Base-by-base conservation (phyloP, 768 basidiomycete genomes). In the Ephemerocybe angulata region DNA sequence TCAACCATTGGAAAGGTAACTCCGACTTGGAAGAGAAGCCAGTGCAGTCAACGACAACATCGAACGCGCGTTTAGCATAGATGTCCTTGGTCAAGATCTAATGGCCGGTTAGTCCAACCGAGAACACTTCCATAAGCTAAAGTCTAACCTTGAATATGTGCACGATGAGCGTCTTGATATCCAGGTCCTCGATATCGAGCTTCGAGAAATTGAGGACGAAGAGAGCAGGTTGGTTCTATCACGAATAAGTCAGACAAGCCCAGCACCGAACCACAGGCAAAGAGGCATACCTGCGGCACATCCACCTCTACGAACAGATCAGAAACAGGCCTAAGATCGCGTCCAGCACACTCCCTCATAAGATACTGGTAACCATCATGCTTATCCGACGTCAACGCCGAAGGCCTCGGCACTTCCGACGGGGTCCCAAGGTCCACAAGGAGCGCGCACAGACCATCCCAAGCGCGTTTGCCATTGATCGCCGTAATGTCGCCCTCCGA, bases 41-140 rank as follows among this genome's bases (percentile, higher is more conserved):
- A 31, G 91, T 93, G 69, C 87, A 92, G 61, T 95, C 92, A 29
- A 93, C 64, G 58, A 95, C 80, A 46, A 95, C 72, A 44, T 92
- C 88, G 63, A 86, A 90, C 3, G 65, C 55, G 27, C 77, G 77
- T 42, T 77, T 69, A 38, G 68, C 71, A 65, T 85, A 79, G 15
- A 64, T 67, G 6, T 79, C 68, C 7, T 76, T 72, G 13, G 74
- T 76, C 51, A 90, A 62, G 17, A 76, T 82, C 87, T 88, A 60
- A 29, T 40, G 31, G 12, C 33, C 4, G 17, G 33, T 50, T 48
- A 12, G 19, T 11, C 49, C 42, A 6, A 25, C 27, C 31, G 25
- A 1, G 46, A 30, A 48, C 25, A 42, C 41, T 28, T 31, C 44
- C 42, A 24, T 40, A 31, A 21, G 27, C 19, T 6, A 12, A 48